These are phyloP conservation scores for Mycena sanguinolenta DNA, from an alignment of 768 basidiomycete species.

Conservation along the genomic window DNA sequence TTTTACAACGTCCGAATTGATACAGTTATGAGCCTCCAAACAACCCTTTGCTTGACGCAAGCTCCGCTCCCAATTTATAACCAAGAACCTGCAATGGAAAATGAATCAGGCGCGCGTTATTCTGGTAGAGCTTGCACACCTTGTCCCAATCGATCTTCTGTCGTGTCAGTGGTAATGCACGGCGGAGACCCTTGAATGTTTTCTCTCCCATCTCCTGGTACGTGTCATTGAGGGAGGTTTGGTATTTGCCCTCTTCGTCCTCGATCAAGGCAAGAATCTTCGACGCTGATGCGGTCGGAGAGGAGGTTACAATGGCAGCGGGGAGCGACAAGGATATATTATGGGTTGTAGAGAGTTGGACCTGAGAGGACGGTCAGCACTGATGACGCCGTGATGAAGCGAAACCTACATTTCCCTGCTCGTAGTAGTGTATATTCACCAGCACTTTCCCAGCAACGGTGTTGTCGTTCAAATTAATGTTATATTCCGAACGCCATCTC, in stretches of 20 bases:
- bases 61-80: constrained; percentile 65
- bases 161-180: constrained; percentile 92
- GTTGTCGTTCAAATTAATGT: constrained; percentile 74
- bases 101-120: neutral
- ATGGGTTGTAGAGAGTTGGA: constrained; percentile 89
- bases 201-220: constrained; percentile 94
- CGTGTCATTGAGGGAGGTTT: constrained; percentile 81
- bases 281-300: constrained; percentile 66
- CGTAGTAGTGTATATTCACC: constrained; percentile 95
- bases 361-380: constrained; percentile 59
- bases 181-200: constrained; percentile 90
- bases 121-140: constrained; percentile 55
- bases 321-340: constrained; percentile 74
- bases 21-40: constrained; percentile 42
- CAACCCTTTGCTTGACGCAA: constrained; percentile 47
- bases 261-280: constrained; percentile 87
- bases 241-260: constrained; percentile 84
- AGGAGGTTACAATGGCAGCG: constrained; percentile 65
- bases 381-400: neutral
- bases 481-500: constrained; percentile 92
- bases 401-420: constrained; percentile 88
- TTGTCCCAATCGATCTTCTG: constrained; percentile 98
- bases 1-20: constrained; percentile 16
- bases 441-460: constrained; percentile 80
- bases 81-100: constrained; percentile 41